phyloP scores from a whole-genome alignment of 169 alveolate genomes.

The Blepharisma undulans region DNA sequence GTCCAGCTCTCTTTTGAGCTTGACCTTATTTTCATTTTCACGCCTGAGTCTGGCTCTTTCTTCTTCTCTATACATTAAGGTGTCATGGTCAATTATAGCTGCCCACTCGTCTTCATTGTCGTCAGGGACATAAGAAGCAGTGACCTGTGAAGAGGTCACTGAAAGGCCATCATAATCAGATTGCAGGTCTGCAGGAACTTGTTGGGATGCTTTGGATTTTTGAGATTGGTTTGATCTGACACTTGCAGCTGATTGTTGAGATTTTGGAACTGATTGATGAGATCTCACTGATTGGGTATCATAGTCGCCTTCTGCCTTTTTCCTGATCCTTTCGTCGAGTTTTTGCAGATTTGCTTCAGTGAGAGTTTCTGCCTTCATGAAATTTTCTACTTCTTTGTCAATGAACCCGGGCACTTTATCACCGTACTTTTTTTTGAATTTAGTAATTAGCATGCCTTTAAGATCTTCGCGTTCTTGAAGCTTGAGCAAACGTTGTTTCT shows the following conservation, averaged over 20 bases:
- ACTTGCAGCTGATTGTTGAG: slow-evolving; percentile 1
- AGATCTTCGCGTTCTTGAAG: slow-evolving; percentile 57
- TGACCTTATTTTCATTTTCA: slow-evolving; percentile 49
- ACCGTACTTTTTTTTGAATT: slow-evolving; percentile 58
- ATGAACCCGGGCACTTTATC: slow-evolving; percentile 32
- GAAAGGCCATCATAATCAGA: neutral
- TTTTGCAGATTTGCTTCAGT: slow-evolving; percentile 60
- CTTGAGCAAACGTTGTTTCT: slow-evolving; percentile 44
- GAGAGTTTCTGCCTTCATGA: slow-evolving; percentile 45
- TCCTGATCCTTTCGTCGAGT: slow-evolving; percentile 51
- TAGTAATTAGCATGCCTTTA: slow-evolving; percentile 52
- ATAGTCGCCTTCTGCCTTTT: slow-evolving; percentile 39
- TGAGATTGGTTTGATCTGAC: slow-evolving; percentile 1
- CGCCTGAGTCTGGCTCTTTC: slow-evolving; percentile 42
- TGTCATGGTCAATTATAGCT: slow-evolving; percentile 49
- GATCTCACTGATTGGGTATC: slow-evolving; percentile 16
- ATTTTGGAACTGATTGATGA: slow-evolving; percentile 5
- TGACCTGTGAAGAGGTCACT: neutral
- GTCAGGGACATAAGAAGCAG: slow-evolving; percentile 10
- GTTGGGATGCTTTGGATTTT: neutral
- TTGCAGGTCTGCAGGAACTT: neutral
- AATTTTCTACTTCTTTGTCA: slow-evolving; percentile 52
- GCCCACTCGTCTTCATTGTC: slow-evolving; percentile 72
- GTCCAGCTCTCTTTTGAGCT: slow-evolving; percentile 55
- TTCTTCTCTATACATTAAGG: slow-evolving; percentile 48